phyloP scores from a whole-genome alignment of 2,329 filamentous ascomycete genomes.

The Fusarium succisae region DNA sequence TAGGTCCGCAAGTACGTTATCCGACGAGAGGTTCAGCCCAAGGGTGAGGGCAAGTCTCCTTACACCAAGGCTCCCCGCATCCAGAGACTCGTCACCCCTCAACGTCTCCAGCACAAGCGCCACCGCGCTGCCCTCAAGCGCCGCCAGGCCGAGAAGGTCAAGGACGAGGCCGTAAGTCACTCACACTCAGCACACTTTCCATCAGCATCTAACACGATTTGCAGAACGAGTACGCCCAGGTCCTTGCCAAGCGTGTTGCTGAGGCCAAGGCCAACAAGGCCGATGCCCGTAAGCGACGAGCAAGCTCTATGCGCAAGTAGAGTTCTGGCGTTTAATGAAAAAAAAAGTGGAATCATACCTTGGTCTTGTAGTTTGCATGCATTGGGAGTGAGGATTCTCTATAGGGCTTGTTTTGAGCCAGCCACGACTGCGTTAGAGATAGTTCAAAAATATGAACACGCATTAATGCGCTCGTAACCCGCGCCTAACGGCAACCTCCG shows the following conservation, averaged over 20 bases:
- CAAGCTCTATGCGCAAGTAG: constrained; percentile 94
- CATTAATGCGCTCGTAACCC: constrained; percentile 44
- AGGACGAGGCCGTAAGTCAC: constrained; percentile 94
- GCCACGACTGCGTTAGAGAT: constrained; percentile 52
- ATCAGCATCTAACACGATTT: neutral
- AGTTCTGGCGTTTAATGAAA: constrained; percentile 51
- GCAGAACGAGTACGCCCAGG: constrained; percentile 95
- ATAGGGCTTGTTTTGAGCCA: constrained; percentile 44
- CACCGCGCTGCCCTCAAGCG: constrained; percentile 98
- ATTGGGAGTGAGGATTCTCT: constrained; percentile 53
- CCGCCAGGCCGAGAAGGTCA: constrained; percentile 94
- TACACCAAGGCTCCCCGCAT: constrained; percentile 99
- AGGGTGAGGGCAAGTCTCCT: constrained; percentile 95
- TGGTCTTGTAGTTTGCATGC: constrained; percentile 54
- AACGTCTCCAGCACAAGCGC: constrained; percentile 99
- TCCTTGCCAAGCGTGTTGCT: constrained; percentile 95
- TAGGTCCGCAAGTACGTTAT: constrained; percentile 99
- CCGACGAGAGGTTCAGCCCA: constrained; percentile 95
- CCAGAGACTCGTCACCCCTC: constrained; percentile 98
- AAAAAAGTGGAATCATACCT: constrained; percentile 49
- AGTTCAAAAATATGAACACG: constrained; percentile 49
- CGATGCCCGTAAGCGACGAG: constrained; percentile 95
- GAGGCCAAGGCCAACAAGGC: constrained; percentile 95
- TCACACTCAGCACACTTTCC: too few species aligned
- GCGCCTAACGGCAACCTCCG: constrained; percentile 17